Evolutionary conservation across 2,329 filamentous ascomycete species (phyloP), one percentile per base, ranked within the genome.

Genomic region (Cytospora chrysosperma): DNA sequence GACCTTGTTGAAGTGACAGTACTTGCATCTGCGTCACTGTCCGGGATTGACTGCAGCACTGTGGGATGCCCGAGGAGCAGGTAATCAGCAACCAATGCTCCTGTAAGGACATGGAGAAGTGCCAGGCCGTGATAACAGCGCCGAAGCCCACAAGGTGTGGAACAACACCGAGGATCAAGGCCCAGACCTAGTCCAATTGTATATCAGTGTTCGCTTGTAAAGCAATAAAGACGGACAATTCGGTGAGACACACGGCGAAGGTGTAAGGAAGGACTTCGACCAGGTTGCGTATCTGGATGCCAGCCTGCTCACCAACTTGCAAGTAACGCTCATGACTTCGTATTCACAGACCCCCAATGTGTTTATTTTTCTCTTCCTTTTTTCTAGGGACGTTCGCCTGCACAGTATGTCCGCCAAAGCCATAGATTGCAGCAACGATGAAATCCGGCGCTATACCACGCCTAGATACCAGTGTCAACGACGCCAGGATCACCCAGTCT

Each of bases 401-500:
- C n/a, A n/a, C n/a, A 8, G 30, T 17, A 12, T 66, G 65, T 50
- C 8, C 52, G 7, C 65, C 65, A 3, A 66, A 24, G 6, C 63
- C 65, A 19, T 56, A 54, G 30, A 26, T 15, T 21, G 60, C 56
- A 28, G 56, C 57, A 32, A 57, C 21, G 19, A 65, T 61, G 34
- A 47, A n/a, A 65, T 2, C 54, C 51, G n/a, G 53, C 53, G 32
- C 57, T 61, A n/a, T 64, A 32, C 13, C 43, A 55, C 19, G 52
- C 43, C 32, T 64, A 66, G 47, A n/a, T n/a, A n/a, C n/a, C n/a
- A 66, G 66, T n/a, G 73, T 69, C 30, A 75, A 59, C 10, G 74
- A 68, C 28, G 71, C 62, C n/a, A 76, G 15, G 50, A 75, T 72
- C 5, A 71, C 68, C 69, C 73, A 75, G 61, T 76, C 74, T 56